These are phyloP conservation scores for Sphagnum contortum DNA, from an alignment of 225 moss, liverwort and hornwort genomes.

Conservation along the genomic window DNA sequence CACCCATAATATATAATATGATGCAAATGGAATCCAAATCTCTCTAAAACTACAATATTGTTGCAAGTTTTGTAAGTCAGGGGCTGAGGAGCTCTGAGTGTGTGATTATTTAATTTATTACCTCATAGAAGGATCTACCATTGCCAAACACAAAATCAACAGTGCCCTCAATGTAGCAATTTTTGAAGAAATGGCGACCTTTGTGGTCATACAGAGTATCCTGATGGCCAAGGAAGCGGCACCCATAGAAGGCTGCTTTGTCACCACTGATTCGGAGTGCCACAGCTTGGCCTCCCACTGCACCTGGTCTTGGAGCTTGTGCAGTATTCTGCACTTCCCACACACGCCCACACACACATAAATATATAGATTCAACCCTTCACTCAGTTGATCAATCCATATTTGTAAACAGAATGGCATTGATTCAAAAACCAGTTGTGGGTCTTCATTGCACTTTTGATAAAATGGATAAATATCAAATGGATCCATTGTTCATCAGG, in stretches of 20 bases:
- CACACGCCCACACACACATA: not conserved
- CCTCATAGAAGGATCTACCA: slow-evolving; percentile 56
- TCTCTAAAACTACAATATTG: not conserved
- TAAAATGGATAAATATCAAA: not conserved
- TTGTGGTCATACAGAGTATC: slow-evolving; percentile 69
- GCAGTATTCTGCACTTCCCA: slow-evolving; percentile 25
- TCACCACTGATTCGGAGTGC: slow-evolving; percentile 67
- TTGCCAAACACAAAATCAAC: slow-evolving; percentile 71
- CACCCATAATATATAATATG: not conserved
- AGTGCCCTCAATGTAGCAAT: slow-evolving; percentile 48
- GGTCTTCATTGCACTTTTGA: too few relatives aligned
- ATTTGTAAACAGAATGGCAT: not conserved
- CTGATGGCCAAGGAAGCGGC: slow-evolving; percentile 45
- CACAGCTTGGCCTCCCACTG: slow-evolving; percentile 39
- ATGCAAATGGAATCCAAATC: not conserved
- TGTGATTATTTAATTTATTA: slow-evolving; percentile 2
- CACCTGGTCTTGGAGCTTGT: slow-evolving; percentile 34
- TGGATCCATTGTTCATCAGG: not conserved
- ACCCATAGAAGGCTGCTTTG: slow-evolving; percentile 51
- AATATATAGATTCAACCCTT: not conserved
- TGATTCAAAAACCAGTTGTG: not conserved
- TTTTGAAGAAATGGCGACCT: slow-evolving; percentile 62
- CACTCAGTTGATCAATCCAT: not conserved
- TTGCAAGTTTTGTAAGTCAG: too few relatives aligned
- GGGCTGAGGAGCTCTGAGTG: too few relatives aligned